Base-by-base conservation (phyloP, 164 flowering plant genomes). In the Akebia trifoliata region DNA sequence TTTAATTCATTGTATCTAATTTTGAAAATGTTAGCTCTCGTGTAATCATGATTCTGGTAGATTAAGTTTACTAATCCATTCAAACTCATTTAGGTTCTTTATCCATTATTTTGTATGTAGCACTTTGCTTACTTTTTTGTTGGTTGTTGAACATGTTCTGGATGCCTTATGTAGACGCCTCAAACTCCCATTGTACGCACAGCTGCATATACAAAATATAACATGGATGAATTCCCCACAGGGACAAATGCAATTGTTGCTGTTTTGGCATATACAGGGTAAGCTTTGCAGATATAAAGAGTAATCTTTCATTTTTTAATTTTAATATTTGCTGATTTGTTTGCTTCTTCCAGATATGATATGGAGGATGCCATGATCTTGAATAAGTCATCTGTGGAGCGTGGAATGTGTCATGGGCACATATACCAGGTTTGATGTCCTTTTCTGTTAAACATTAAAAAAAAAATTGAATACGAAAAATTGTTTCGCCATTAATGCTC, bases 361-460 rank as follows among this genome's bases (percentile, higher is more conserved):
- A 93, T 93, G 98, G 98, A 93, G 69, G 98, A 93, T 73, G 97
- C 98, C 43, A 93, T 93, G 98, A 89, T 93, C 64, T 72, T 93
- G 69, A 93, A 93, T 50, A 93, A 87, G 73, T 90, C 98, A 30
- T 81, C 98, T 64, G 97, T 93, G 30, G 98, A 93, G 8, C 92
- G 97, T 50, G 98, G 98, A 45, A 61, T 89, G 79, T 84, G 60
- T 65, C 97, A 79, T 73, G 96, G 87, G 54, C 82, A 81, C 56
- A 80, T 90, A 64, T 93, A 87, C 63, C 93, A 87, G 95, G 98
- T 92, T 48, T 47, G 49, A 1, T 36, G 4, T 48, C 50, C 28
- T 50, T 38, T 4, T 18, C n/a, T n/a, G n/a, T n/a, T n/a, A n/a
- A n/a, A n/a, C n/a, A n/a, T n/a, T n/a, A n/a, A n/a, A n/a, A n/a